These are phyloP conservation scores for Russula abietina DNA, from an alignment of 768 basidiomycete genomes.

Conservation along the genomic window DNA sequence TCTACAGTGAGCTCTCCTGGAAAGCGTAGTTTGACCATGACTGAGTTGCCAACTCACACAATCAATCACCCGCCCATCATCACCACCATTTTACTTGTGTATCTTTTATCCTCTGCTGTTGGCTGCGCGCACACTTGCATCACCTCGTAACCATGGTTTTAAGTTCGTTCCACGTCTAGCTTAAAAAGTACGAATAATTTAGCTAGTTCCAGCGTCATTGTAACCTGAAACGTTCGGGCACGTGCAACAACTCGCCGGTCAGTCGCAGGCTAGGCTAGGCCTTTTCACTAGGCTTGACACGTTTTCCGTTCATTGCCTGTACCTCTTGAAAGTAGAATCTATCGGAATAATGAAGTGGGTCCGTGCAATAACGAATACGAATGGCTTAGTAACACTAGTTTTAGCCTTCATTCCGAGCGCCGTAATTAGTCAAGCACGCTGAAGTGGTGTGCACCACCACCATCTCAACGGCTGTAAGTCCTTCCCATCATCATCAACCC, in stretches of 20 bases:
- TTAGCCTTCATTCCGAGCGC: background rate
- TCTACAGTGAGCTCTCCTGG: background rate
- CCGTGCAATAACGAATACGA: conserved; percentile 1
- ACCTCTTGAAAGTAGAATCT: background rate
- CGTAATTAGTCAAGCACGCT: conserved; percentile 12
- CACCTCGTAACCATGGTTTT: conserved; percentile 14
- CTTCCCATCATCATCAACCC: conserved; percentile 19
- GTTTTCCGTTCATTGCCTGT: conserved; percentile 1
- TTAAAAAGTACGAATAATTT: background rate
- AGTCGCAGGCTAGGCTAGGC: too few relatives aligned
- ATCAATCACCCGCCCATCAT: conserved; percentile 9
- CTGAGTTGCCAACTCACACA: background rate
- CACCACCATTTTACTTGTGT: background rate
- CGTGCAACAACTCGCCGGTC: background rate
- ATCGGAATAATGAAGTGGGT: background rate
- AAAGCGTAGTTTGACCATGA: background rate
- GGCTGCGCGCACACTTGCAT: background rate
- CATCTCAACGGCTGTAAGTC: conserved; percentile 5
- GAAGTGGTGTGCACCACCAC: background rate
- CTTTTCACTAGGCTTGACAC: background rate
- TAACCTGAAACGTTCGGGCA: background rate
- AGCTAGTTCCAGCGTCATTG: conserved; percentile 4
- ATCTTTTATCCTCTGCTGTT: background rate
- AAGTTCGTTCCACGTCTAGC: background rate
- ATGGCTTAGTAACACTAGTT: background rate